A percentile compares a stretch with the other conserved stretches of the same genome.
These are phyloP conservation scores for Priceomyces medius DNA, from an alignment of 805 yeast species.

Conservation along the genomic window DNA sequence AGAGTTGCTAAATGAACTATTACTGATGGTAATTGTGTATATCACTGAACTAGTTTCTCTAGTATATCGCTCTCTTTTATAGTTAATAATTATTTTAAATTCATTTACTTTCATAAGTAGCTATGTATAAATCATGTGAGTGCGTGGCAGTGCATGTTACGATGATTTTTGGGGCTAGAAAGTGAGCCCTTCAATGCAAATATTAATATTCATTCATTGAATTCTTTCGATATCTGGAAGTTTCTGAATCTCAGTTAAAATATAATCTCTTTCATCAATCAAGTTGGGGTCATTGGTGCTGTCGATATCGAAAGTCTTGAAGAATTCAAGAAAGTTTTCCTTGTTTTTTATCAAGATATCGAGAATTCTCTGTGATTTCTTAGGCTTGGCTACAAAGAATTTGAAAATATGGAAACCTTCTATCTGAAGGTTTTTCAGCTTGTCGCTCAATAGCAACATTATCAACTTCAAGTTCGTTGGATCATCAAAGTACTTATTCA, in stretches of 20 bases:
- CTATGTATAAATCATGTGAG: constrained; percentile 1
- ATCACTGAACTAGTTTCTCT: no score
- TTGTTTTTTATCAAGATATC: constrained; percentile 85
- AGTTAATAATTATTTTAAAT: no score
- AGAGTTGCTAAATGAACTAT: constrained; percentile 30
- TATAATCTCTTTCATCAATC: constrained; percentile 77
- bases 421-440: constrained; percentile 80
- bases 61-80: no score
- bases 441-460: constrained; percentile 84
- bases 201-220: constrained; percentile 6
- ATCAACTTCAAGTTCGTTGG: constrained; percentile 81
- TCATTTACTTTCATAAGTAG: background rate
- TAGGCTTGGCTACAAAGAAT: constrained; percentile 94
- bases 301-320: constrained; percentile 61
- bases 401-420: constrained; percentile 94
- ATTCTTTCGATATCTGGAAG: constrained; percentile 58
- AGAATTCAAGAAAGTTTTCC: constrained; percentile 67
- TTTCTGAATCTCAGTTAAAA: constrained; percentile 69
- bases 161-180: no score
- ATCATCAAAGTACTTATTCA: constrained; percentile 75
- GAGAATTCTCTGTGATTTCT: constrained; percentile 71
- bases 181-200: constrained; percentile 6
- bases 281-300: constrained; percentile 65
- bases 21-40: no score
- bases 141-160: no score